Evolutionary conservation across 2,329 filamentous ascomycete genomes (phyloP).

Genomic region (Dryadomyces sulphureus): DNA sequence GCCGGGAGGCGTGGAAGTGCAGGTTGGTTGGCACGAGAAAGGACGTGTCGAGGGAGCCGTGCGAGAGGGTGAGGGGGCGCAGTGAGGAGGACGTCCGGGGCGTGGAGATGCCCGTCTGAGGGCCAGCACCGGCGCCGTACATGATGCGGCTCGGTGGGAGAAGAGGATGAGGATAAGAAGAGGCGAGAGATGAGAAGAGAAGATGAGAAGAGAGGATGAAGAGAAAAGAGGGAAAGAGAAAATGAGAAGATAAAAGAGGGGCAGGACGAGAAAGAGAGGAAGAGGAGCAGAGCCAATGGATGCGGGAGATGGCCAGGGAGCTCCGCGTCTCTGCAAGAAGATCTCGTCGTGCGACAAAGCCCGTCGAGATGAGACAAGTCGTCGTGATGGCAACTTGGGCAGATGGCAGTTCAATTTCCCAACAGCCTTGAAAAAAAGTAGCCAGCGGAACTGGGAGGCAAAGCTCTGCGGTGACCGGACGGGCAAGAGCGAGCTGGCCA

Average conservation of each 20-base stretch:
- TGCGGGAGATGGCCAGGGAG: not conserved
- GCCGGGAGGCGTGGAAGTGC: slow-evolving; percentile 89
- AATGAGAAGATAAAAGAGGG: not conserved
- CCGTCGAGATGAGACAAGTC: too few relatives aligned
- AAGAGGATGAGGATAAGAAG: not conserved
- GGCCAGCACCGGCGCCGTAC: slow-evolving; percentile 73
- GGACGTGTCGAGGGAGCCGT: slow-evolving; percentile 91
- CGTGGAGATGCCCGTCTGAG: slow-evolving; percentile 93
- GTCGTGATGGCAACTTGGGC: too few relatives aligned
- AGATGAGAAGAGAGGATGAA: not conserved
- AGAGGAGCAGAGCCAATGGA: not conserved
- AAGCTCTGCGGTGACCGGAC: not conserved
- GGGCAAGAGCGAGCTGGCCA: slow-evolving; percentile 2
- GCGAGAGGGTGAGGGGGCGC: slow-evolving; percentile 75
- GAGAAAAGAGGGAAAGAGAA: not conserved
- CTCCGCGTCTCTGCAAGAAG: slow-evolving; percentile 8
- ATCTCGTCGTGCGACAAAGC: too few relatives aligned
- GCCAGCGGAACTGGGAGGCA: not conserved
- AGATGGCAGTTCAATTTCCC: slow-evolving; percentile 9
- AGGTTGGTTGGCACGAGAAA: slow-evolving; percentile 90
- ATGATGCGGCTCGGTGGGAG: slow-evolving; percentile 30
- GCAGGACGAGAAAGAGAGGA: not conserved
- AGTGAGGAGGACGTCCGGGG: slow-evolving; percentile 87
- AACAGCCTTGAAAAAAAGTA: slow-evolving; percentile 7
- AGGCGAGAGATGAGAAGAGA: not conserved